These are phyloP conservation scores for Podospora anserina DNA, from an alignment of 495 filamentous ascomycete species.

Conservation along the genomic window DNA sequence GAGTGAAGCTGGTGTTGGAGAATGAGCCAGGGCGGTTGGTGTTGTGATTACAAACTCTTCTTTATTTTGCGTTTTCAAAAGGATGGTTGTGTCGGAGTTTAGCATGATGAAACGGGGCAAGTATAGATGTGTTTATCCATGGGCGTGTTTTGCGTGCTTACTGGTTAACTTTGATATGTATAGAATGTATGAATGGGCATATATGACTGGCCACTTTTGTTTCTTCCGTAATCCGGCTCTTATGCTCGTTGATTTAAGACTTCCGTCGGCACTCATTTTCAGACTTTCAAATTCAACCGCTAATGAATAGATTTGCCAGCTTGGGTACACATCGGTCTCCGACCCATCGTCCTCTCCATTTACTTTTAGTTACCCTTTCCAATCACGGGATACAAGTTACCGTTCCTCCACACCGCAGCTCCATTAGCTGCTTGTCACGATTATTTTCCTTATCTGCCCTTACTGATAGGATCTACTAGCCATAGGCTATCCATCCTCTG, in stretches of 20 bases:
- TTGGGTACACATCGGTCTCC: too few relatives aligned
- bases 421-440: too few relatives aligned
- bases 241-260: not conserved
- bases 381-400: too few relatives aligned
- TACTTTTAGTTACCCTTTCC: too few relatives aligned
- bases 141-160: conserved; percentile 2
- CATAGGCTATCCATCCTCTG: too few relatives aligned
- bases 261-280: too few relatives aligned
- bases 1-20: conserved; percentile 78
- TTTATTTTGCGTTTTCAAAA: not conserved
- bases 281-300: not conserved
- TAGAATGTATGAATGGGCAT: not conserved
- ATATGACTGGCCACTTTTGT: not conserved
- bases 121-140: not conserved
- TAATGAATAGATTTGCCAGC: too few relatives aligned
- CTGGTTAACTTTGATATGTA: not conserved
- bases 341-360: too few relatives aligned
- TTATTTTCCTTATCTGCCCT: too few relatives aligned
- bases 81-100: not conserved
- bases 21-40: conserved; percentile 77
- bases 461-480: too few relatives aligned
- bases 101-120: not conserved
- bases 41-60: conserved; percentile 35
- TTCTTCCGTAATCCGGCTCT: not conserved
- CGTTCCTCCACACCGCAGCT: too few relatives aligned